Conservation (phyloP, 2,329 filamentous ascomycete genomes). For the Penicillium sclerotiorum region DNA sequence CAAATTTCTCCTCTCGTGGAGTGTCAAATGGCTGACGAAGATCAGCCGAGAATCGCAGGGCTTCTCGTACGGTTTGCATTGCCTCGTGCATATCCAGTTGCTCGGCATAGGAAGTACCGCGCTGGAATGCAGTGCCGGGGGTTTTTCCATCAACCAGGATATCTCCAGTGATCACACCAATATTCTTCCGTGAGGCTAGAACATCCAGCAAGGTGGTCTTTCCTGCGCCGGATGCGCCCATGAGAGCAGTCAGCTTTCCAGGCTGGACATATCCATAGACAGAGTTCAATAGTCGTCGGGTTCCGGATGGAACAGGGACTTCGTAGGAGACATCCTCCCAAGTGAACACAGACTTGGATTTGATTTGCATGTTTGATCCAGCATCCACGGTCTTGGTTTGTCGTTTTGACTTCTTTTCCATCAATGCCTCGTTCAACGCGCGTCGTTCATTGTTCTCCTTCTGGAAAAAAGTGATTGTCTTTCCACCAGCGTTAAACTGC, state of each 20-base stretch:
- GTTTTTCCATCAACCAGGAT: conserved; percentile 63
- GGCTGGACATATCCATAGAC: conserved; percentile 55
- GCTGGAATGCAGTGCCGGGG: conserved; percentile 63
- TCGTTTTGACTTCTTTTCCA: conserved; percentile 42
- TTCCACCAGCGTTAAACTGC: conserved; percentile 44
- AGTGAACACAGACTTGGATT: conserved; percentile 59
- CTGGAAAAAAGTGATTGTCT: conserved; percentile 45
- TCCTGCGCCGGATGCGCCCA: conserved; percentile 67
- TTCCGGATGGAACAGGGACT: conserved; percentile 51
- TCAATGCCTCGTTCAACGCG: conserved; percentile 40
- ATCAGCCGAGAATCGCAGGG: conserved; percentile 66
- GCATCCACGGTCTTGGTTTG: conserved; percentile 37
- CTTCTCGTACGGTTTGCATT: conserved; percentile 66
- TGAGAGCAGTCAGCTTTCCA: conserved; percentile 53
- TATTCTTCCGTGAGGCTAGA: conserved; percentile 65
- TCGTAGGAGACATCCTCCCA: conserved; percentile 56
- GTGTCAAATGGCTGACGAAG: conserved; percentile 64
- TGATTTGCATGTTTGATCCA: conserved; percentile 53
- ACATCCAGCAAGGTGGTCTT: conserved; percentile 86
- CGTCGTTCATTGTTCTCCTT: conserved; percentile 44
- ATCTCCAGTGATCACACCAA: conserved; percentile 65
- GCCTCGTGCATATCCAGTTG: conserved; percentile 67
- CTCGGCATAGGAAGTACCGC: conserved; percentile 66
- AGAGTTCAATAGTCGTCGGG: conserved; percentile 48
- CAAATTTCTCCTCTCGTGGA: conserved; percentile 62